phyloP scores from a whole-genome alignment of 495 filamentous ascomycete genomes.

The Penicillium angulare region DNA sequence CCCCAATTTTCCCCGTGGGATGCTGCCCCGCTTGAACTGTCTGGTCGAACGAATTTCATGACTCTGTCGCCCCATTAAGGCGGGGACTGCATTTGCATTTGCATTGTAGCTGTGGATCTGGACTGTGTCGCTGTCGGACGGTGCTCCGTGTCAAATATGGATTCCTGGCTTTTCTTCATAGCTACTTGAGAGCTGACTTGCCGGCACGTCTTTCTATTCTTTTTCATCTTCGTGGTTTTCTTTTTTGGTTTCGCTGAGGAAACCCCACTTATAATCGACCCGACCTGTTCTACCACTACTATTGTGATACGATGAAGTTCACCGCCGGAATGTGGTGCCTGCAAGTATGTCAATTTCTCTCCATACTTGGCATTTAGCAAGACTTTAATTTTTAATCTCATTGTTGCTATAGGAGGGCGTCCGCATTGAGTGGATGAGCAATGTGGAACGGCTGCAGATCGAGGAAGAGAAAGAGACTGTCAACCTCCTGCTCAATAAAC shows the following conservation, averaged over 20 bases:
- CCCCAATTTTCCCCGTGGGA: background rate
- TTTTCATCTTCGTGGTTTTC: background rate
- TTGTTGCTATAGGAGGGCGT: background rate
- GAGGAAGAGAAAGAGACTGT: constrained; percentile 37
- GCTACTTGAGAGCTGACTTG: background rate
- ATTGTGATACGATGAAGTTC: constrained; percentile 40
- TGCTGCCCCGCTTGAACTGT: constrained; percentile 9
- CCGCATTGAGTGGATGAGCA: constrained; percentile 48
- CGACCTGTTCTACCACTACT: background rate
- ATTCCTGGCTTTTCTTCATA: background rate
- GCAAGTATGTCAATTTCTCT: constrained; percentile 21
- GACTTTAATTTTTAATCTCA: constrained; percentile 13
- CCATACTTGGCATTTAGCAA: constrained; percentile 20
- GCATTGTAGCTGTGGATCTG: constrained; percentile 10
- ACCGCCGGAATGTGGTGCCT: constrained; percentile 46
- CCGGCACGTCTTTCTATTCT: background rate
- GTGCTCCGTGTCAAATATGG: constrained; percentile 23
- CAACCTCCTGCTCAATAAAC: constrained; percentile 41
- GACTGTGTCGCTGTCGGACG: constrained; percentile 13
- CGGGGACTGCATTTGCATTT: background rate
- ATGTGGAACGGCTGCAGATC: constrained; percentile 39
- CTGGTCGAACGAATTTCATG: background rate
- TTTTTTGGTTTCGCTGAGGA: background rate
- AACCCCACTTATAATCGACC: background rate
- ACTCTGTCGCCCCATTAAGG: background rate